These are phyloP conservation scores for Kurtzmaniella quercitrusa DNA, from an alignment of 1,139 yeast species.

Conservation along the genomic window DNA sequence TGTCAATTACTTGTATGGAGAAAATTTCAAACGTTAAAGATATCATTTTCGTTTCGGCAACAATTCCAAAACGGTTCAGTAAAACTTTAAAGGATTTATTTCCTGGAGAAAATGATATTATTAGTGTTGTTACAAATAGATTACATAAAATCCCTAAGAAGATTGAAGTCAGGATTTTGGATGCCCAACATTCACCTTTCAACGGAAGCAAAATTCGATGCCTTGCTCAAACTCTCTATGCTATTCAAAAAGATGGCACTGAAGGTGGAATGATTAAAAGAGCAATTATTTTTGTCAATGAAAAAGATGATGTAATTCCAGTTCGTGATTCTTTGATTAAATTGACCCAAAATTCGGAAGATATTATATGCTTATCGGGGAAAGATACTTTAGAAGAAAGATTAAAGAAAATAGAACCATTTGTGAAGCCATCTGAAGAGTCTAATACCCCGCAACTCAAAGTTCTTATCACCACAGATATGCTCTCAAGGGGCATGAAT, in stretches of 20 bases:
- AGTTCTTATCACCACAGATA: conserved; percentile 84
- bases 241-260: conserved; percentile 78
- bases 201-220: conserved; percentile 82
- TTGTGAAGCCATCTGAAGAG: conserved; percentile 54
- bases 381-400: conserved; percentile 59
- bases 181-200: conserved; percentile 72
- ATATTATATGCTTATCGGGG: conserved; percentile 60
- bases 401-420: conserved; percentile 50
- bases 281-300: conserved; percentile 83
- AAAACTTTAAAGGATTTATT: conserved; percentile 56
- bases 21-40: conserved; percentile 54
- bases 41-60: conserved; percentile 80
- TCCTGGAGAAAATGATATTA: conserved; percentile 52
- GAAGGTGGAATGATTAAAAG: conserved; percentile 76
- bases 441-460: conserved; percentile 31
- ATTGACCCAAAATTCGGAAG: conserved; percentile 51
- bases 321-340: conserved; percentile 52
- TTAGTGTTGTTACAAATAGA: conserved; percentile 69
- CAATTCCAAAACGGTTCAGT: conserved; percentile 78
- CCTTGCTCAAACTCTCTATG: conserved; percentile 81
- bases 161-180: conserved; percentile 68
- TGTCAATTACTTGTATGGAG: conserved; percentile 56
- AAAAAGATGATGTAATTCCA: conserved; percentile 57
- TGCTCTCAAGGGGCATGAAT: conserved; percentile 86
- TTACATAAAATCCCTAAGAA: conserved; percentile 78